Base-by-base conservation (phyloP, 2,329 filamentous ascomycete genomes). In the Trichophyton rubrum region DNA sequence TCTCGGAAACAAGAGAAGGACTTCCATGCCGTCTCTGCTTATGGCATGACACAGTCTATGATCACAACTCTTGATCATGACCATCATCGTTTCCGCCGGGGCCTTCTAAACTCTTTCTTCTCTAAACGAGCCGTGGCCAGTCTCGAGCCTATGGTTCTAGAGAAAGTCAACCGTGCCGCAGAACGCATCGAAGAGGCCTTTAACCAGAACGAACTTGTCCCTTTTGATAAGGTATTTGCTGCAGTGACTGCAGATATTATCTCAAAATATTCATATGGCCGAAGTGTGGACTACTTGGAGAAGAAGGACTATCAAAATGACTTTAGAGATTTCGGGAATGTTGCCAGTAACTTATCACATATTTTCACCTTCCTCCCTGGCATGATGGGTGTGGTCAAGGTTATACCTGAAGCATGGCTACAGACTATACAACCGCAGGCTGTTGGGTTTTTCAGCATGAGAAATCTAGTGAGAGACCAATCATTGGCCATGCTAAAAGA, bases 71-170 rank as follows among this genome's bases (percentile, higher is more conserved):
- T 63, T 53, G 62, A 66, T 56, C 64, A 67, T 57, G 61, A 68
- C 41, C 63, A 65, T 9, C 69, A 70, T 61, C 68, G 68, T 13
- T 60, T 66, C 6, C 65, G 68, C 38, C 63, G 68, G 55, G 65
- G 65, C 27, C 65, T 67, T 13, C 61, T 70, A 55, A 69, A 63
- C 58, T 64, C 63, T 30, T 70, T 67, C 62, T 71, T 70, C 61
- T 69, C 68, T 2, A 63, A 61, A 38, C 22, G 57, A 38, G 61
- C 64, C 3, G 64, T 69, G 8, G 56, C 51, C 17, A 63, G 57
- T 20, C 66, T 64, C 30, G 66, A 65, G 58, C 20, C 33, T 20
- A 22, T 57, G 8, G 35, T 57, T 17, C 55, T 60, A 58, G 6
- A 53, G 9, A 57, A 57, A 17, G 40, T 57, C 11, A 17, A n/a